Percentiles rank a stretch among this genome's conserved stretches.
Conservation (phyloP, 225 moss, liverwort and hornwort genomes). For the Sphagnum contortum region DNA sequence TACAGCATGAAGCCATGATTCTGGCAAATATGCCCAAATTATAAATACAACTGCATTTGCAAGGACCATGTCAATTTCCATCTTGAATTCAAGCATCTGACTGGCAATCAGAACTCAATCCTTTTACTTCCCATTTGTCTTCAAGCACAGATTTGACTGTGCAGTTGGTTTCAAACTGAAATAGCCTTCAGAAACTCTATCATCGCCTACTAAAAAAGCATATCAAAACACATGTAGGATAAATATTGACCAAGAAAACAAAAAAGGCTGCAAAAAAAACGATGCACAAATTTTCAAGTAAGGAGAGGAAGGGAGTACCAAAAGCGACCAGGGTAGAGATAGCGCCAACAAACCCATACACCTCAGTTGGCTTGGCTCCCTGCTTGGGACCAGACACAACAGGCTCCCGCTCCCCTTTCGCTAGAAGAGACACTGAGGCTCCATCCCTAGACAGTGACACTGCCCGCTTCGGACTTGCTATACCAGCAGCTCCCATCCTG, state of each 20-base stretch:
- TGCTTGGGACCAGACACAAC: constrained; percentile 39
- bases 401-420: constrained; percentile 16
- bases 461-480: constrained; percentile 36
- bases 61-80: constrained; percentile 5
- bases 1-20: constrained; percentile 73
- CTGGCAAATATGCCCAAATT: constrained; percentile 88
- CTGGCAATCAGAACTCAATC: too few species aligned
- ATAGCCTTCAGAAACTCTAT: too few species aligned
- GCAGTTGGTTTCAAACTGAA: too few species aligned
- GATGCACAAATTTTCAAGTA: background rate
- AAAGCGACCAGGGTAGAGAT: constrained; percentile 74
- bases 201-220: too few species aligned
- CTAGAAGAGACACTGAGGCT: constrained; percentile 13
- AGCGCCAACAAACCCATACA: constrained; percentile 91
- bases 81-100: background rate
- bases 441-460: constrained; percentile 27
- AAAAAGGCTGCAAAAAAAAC: too few species aligned
- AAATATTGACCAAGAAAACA: too few species aligned
- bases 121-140: too few species aligned
- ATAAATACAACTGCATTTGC: constrained; percentile 50
- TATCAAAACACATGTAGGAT: too few species aligned
- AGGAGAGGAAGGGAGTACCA: constrained; percentile 9
- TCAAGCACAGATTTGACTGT: too few species aligned
- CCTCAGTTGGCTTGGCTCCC: constrained; percentile 91
- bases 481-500: background rate